Conservation (phyloP, 116 monocot species). For the Zostera marina region DNA sequence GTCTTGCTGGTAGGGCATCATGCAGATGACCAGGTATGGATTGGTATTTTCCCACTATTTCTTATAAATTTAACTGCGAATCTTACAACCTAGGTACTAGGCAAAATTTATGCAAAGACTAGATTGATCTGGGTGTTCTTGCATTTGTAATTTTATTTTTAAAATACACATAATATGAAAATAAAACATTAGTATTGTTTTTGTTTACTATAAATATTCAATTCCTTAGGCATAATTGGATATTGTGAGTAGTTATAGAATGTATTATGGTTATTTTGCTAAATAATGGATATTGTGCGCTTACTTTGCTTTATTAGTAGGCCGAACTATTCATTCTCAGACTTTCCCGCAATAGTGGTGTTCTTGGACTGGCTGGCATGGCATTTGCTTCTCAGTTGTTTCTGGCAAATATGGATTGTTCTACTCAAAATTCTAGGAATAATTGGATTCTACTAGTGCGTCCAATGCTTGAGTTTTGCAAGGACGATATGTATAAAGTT, state of each 20-base stretch:
- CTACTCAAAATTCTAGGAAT: conserved; percentile 11
- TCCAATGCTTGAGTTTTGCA: conserved; percentile 73
- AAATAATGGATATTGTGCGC: not conserved
- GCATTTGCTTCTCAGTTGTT: conserved; percentile 84
- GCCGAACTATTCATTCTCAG: conserved; percentile 91
- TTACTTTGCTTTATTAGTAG: conserved; percentile 21
- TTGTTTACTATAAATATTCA: too few species aligned
- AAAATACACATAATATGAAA: too few species aligned
- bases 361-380: conserved; percentile 97
- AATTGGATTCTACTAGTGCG: conserved; percentile 63
- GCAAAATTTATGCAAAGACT: too few species aligned
- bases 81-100: too few species aligned
- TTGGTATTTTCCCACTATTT: not conserved
- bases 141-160: too few species aligned
- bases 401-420: conserved; percentile 12
- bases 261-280: not conserved
- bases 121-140: not conserved
- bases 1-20: conserved; percentile 88
- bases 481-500: conserved; percentile 88
- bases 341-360: conserved; percentile 87
- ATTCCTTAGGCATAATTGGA: too few species aligned
- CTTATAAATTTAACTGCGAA: too few species aligned
- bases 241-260: too few species aligned
- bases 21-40: conserved; percentile 87
- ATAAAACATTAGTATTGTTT: too few species aligned